Evolutionary conservation across 2,329 filamentous ascomycete species (phyloP), one percentile per base, ranked within the genome.

Genomic region (Aspergillus sclerotialis): DNA sequence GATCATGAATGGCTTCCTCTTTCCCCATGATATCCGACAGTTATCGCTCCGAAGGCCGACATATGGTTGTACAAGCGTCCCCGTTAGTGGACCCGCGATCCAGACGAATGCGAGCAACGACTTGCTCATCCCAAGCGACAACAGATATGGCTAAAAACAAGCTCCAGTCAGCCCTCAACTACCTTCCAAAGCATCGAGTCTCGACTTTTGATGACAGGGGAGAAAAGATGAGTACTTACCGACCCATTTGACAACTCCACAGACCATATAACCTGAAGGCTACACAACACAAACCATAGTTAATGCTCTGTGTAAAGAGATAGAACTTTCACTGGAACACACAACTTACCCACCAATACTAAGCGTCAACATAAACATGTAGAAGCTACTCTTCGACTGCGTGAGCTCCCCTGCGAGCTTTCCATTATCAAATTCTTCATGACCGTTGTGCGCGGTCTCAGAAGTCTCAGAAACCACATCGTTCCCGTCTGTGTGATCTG

Each of bases 201-300:
- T n/a, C n/a, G n/a, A n/a, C n/a, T n/a, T n/a, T n/a, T n/a, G n/a
- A n/a, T n/a, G n/a, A n/a, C n/a, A n/a, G n/a, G n/a, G n/a, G n/a
- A n/a, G n/a, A 5, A 10, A 18, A 7, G 14, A 28, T 25, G 29
- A 15, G 2, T 18, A 63, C 71, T 53, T 58, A 76, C 73, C 34
- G 90, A 94, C 49, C 89, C 89, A 67, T 94, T 90, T 35, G 88
- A 94, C 27, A 94, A 72, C 61, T 96, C 90, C 27, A 94, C 88
- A 1, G 89, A 89, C 90, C 90, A 96, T 17, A 90, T 88, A 48
- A 96, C 84, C 64, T 96, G 90, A 42, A 96, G 69, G 15, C 86
- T 73, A 44, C 14, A 21, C 23, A 18, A 17, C 23, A 19, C 12
- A 17, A 16, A 14, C 30, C 19, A 23, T 6, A 27, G 17, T 30